Evolutionary conservation across 768 basidiomycete genomes (phyloP).

Genomic region (Hypsizygus marmoreus): DNA sequence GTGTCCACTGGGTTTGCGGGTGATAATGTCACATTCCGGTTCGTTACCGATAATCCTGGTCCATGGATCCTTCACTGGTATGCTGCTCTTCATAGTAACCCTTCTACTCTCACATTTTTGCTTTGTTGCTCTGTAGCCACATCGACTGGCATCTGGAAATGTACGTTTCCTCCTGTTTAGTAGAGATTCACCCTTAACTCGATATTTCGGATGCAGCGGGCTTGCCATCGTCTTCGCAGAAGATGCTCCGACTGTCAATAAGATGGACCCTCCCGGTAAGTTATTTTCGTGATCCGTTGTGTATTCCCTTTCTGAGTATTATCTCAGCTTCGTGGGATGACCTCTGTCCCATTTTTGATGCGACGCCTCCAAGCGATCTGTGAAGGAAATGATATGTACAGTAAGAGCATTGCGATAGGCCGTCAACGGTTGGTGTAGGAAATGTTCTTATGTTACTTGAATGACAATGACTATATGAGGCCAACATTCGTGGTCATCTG

Average conservation of each 20-base stretch:
- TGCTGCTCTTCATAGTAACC: conserved; percentile 38
- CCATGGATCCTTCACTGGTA: conserved; percentile 44
- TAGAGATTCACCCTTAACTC: not conserved
- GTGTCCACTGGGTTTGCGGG: conserved; percentile 28
- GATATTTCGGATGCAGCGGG: too few relatives aligned
- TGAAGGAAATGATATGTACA: too few relatives aligned
- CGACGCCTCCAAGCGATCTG: too few relatives aligned
- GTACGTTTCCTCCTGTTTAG: conserved; percentile 7
- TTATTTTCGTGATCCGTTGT: not conserved
- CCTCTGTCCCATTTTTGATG: too few relatives aligned
- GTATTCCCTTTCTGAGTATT: not conserved
- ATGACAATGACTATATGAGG: too few relatives aligned
- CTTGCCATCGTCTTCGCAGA: conserved; percentile 37
- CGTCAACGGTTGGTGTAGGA: too few relatives aligned
- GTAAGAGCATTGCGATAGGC: too few relatives aligned
- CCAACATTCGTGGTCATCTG: too few relatives aligned
- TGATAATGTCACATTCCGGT: conserved; percentile 50
- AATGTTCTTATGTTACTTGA: too few relatives aligned
- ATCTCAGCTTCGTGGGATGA: conserved; percentile 24
- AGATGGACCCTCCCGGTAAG: conserved; percentile 19
- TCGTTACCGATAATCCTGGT: conserved; percentile 55
- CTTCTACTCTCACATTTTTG: too few relatives aligned
- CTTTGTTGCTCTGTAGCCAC: conserved; percentile 27
- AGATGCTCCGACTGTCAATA: conserved; percentile 18
- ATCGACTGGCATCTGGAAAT: conserved; percentile 44